Evolutionary conservation across 768 basidiomycete genomes (phyloP).

Genomic region (Panaeolus papilionaceus): DNA sequence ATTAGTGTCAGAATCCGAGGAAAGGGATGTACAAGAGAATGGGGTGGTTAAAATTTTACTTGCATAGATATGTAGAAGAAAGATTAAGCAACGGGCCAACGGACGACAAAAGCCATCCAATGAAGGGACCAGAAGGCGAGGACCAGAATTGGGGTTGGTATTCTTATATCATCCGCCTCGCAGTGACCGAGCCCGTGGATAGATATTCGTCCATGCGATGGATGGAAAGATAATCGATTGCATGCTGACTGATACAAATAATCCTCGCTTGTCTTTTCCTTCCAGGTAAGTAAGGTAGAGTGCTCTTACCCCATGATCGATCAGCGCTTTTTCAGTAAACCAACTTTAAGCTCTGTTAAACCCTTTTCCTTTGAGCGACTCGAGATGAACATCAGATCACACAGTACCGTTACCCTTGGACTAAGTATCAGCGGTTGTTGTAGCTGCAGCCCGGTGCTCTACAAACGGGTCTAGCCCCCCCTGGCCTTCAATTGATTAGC

Average conservation of each 20-base stretch:
- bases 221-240: constrained; percentile 17
- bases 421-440: no score
- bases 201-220: not conserved
- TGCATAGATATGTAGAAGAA: no score
- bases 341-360: not conserved
- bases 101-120: no score
- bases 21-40: no score
- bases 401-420: no score
- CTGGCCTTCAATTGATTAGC: not conserved
- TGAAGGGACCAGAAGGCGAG: not conserved
- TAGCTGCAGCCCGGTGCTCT: not conserved
- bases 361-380: not conserved
- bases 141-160: not conserved
- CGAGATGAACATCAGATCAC: no score
- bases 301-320: not conserved
- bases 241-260: not conserved
- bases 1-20: not conserved
- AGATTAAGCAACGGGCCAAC: no score
- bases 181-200: not conserved
- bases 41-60: no score
- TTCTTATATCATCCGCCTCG: not conserved
- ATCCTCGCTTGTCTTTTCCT: not conserved
- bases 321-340: not conserved
- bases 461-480: not conserved
- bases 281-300: not conserved